phyloP scores from a whole-genome alignment of 352 stramenopile genomes.

The Globisporangium cystogenes region DNA sequence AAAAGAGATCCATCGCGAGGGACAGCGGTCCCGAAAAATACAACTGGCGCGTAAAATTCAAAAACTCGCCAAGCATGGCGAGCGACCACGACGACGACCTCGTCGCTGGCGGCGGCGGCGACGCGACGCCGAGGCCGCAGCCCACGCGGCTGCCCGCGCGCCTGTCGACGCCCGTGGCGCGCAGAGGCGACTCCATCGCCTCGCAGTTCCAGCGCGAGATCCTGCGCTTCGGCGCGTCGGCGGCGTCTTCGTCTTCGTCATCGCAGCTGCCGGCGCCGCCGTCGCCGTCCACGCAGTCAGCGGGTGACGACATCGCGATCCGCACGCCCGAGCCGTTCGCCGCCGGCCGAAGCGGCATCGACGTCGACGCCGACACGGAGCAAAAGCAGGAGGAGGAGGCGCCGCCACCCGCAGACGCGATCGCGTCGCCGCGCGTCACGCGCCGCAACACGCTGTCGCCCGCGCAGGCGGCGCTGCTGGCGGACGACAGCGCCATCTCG shows the following conservation, averaged over 20 bases:
- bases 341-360: conserved; percentile 2
- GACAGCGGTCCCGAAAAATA: not conserved
- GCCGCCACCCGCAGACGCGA: not conserved
- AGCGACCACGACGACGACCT: not conserved
- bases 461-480: conserved; percentile 26
- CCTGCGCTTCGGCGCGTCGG: conserved; percentile 16
- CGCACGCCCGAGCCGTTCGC: conserved; percentile 26
- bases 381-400: not conserved
- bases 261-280: not conserved
- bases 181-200: conserved; percentile 41
- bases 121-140: conserved; percentile 6
- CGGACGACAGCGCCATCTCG: conserved; percentile 17
- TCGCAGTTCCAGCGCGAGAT: conserved; percentile 64
- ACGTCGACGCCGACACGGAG: conserved; percentile 1
- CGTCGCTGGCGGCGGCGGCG: not conserved
- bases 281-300: not conserved
- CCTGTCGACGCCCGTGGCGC: conserved; percentile 21
- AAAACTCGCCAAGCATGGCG: not conserved
- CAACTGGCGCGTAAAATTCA: not conserved
- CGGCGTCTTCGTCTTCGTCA: not conserved
- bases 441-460: conserved; percentile 39
- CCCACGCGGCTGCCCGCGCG: conserved; percentile 11
- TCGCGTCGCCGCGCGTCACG: conserved; percentile 3
- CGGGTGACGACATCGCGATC: conserved; percentile 20
- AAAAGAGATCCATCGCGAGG: too few species aligned